Evolutionary conservation across 1,284 basidiomycete genomes (phyloP), one percentile per base, ranked within the genome.

Genomic region (Ustilago esculenta): DNA sequence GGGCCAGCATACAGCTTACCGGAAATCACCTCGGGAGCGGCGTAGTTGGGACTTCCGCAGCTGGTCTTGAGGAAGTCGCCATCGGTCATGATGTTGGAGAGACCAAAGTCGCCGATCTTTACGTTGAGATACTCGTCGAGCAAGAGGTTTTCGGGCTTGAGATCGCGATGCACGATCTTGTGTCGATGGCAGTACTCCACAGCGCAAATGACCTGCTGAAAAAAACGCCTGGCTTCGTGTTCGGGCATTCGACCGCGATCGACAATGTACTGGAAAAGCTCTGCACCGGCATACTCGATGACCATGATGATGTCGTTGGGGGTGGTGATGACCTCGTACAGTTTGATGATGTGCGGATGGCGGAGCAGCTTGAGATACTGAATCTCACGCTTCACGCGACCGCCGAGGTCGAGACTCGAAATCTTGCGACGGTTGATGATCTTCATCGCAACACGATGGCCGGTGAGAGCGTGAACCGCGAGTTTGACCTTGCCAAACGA

Each of bases 401-500:
- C 75, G 41, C 80, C 79, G 72, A 80, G 79, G 84, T 93, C 92
- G 74, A 92, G 90, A 66, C 90, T 88, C 69, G 90, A 90, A 61
- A 98, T 97, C 77, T 92, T 93, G 56, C 91, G 90, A 81, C 95
- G 93, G 60, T 92, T 93, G 77, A 98, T 93, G 80, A 92, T 93
- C 85, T 98, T 98, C 90, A 98, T 93, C 4, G 95, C 95, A 37
- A 98, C 95, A 73, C 90, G 89, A 80, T 97, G 92, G 0, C 94
- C 93, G 0, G 95, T 98, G 72, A 97, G 88, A 37, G 91, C 91
- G 82, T 98, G 95, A 12, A 89, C 89, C 29, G 93, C 95, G 86
- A 95, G 91, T 86, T 97, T 98, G 81, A 98, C 95, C 83, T 97
- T 97, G 57, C 94, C 95, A 84, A 98, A 98, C 12, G 92, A 94